Conservation (phyloP, 257 asterid species). For the Sherardia arvensis region DNA sequence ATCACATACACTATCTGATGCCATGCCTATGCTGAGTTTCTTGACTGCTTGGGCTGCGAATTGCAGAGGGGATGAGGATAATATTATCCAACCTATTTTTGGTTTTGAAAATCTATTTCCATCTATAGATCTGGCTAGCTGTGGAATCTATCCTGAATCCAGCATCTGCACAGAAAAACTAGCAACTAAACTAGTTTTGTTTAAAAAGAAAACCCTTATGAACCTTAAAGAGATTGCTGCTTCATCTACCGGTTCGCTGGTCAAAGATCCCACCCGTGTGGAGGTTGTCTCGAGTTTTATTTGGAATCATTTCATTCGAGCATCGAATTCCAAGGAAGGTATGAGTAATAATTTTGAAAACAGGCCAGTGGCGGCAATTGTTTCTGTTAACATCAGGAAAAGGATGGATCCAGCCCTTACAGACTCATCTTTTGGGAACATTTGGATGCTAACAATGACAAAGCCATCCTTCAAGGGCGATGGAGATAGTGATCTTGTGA, state of each 20-base stretch:
- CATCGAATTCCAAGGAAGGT: too few relatives aligned
- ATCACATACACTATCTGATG: conserved; percentile 28
- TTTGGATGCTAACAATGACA: conserved; percentile 13
- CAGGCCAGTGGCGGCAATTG: conserved; percentile 11
- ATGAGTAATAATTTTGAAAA: too few relatives aligned
- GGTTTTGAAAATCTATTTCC: conserved; percentile 19
- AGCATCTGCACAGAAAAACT: conserved; percentile 14
- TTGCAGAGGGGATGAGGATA: conserved; percentile 1
- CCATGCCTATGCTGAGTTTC: conserved; percentile 22
- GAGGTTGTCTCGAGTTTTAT: conserved; percentile 34
- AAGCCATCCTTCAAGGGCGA: neutral
- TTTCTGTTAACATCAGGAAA: conserved; percentile 19
- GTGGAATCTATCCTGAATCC: conserved; percentile 4
- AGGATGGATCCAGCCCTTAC: conserved; percentile 24
- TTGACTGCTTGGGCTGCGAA: conserved; percentile 28
- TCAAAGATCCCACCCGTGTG: conserved; percentile 32
- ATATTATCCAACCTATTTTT: neutral
- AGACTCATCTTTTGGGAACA: conserved; percentile 20
- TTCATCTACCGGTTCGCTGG: too few relatives aligned
- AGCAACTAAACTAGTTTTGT: conserved; percentile 20
- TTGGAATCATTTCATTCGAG: conserved; percentile 24
- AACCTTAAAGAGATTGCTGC: conserved; percentile 14
- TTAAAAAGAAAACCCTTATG: conserved; percentile 19
- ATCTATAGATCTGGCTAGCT: conserved; percentile 9
- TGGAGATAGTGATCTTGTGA: conserved; percentile 16